Percentiles rank a stretch among this genome's conserved stretches.
phyloP scores from a whole-genome alignment of 305 asterid species.

The Solanum hybrid region DNA sequence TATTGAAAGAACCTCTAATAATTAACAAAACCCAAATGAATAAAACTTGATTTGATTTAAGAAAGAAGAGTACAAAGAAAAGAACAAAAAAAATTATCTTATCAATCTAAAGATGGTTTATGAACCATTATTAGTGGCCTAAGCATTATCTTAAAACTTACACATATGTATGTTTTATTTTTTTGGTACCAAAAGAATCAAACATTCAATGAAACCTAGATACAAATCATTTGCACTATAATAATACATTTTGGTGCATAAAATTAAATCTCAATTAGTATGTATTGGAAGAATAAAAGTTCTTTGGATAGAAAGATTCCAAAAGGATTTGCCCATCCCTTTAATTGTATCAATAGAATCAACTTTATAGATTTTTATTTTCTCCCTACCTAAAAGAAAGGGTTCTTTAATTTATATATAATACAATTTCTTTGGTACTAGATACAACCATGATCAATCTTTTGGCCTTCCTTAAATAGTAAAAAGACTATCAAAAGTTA shows the following conservation, averaged over 20 bases:
- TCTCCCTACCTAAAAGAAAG: neutral
- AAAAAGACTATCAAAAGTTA: neutral
- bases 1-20: neutral
- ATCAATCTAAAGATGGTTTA: neutral
- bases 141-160: neutral
- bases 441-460: neutral
- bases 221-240: neutral
- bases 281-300: neutral
- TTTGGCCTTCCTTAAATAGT: neutral
- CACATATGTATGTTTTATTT: neutral
- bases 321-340: neutral
- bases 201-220: neutral
- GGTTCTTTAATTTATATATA: neutral
- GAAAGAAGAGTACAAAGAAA: neutral
- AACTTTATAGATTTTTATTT: neutral
- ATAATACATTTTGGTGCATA: neutral
- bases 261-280: neutral
- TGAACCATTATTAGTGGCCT: neutral
- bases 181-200: neutral
- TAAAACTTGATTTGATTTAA: neutral
- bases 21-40: neutral
- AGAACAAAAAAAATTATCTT: neutral
- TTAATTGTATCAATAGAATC: neutral
- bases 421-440: neutral
- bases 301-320: conserved; percentile 3